A percentile compares a stretch with the other conserved stretches of the same genome.
phyloP scores from a whole-genome alignment of 306 rosid species.

The Castanospermum australe region DNA sequence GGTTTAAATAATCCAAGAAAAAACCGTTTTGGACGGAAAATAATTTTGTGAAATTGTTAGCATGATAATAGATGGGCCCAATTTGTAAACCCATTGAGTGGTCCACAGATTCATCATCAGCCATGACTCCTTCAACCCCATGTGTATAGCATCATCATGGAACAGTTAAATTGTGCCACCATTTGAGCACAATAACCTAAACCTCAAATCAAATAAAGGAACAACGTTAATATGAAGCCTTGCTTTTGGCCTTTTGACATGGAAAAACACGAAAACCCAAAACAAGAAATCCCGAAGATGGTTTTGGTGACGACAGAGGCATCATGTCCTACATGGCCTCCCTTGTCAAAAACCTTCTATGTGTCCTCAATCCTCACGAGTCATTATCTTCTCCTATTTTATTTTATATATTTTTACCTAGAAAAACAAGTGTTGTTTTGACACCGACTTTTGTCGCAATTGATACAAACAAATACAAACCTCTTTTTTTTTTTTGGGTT shows the following conservation, averaged over 20 bases:
- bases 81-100: constrained; percentile 21
- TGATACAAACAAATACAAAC: constrained; percentile 44
- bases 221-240: background rate
- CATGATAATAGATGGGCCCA: constrained; percentile 31
- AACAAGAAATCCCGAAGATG: constrained; percentile 36
- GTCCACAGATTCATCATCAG: constrained; percentile 23
- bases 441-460: constrained; percentile 49
- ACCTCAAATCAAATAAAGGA: constrained; percentile 19
- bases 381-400: constrained; percentile 43
- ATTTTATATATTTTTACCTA: background rate
- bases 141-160: constrained; percentile 22
- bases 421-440: constrained; percentile 9
- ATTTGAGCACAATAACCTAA: constrained; percentile 34
- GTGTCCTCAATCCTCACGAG: constrained; percentile 54
- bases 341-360: constrained; percentile 51
- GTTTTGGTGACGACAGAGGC: constrained; percentile 43
- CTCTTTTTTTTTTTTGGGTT: too few species aligned
- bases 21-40: background rate
- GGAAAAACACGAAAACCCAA: background rate
- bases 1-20: background rate
- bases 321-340: constrained; percentile 42
- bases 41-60: background rate
- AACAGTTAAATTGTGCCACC: constrained; percentile 35
- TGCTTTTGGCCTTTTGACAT: background rate
- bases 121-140: constrained; percentile 33